Evolutionary conservation across 2,329 filamentous ascomycete genomes (phyloP), one percentile per base, ranked within the genome.

Genomic region (Aciculosporium take): DNA sequence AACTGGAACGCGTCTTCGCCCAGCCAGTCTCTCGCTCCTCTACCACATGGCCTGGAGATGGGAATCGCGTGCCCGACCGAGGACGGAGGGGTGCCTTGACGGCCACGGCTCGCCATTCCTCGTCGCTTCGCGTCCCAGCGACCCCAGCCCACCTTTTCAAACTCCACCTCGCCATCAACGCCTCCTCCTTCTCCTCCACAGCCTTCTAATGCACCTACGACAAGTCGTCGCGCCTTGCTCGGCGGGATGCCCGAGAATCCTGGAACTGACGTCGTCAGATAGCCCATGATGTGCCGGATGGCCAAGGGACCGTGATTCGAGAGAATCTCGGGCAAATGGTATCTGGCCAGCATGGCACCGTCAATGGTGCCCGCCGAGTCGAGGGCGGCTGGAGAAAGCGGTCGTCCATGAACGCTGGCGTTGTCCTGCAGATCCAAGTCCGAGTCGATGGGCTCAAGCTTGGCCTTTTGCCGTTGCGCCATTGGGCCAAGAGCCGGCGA

Each of bases 61-160:
- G 74, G 74, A 46, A 81, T 78, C 48, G 68, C 71, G 23, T 64
- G 57, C 36, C 64, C 60, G 51, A 67, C 68, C 21, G 62, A 63
- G 25, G 61, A 60, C 42, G 58, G 54, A 50, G 59, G 60, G 53
- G 60, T 58, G 56, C 58, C 55, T 50, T 52, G 66, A 57, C 58
- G 67, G 45, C 66, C 58, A 48, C 69, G 66, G 46, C 65, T 53
- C 33, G 72, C 65, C 46, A 84, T 74, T 41, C 80, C 84, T 52
- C 77, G 77, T 57, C 76, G 72, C 56, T 79, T 79, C 46, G 88
- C 91, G 61, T 93, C 84, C 89, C 89, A 98, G 50, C 87, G 79
- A 45, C 91, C 91, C 89, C 89, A 96, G 56, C 89, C 89, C 45
- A 95, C 86, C 69, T 96, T 96, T 61, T 93, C 84, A 57, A 94